Percentiles rank a stretch among this genome's conserved stretches.
Conservation (phyloP, 306 rosid species). For the Begonia peltatifolia region DNA sequence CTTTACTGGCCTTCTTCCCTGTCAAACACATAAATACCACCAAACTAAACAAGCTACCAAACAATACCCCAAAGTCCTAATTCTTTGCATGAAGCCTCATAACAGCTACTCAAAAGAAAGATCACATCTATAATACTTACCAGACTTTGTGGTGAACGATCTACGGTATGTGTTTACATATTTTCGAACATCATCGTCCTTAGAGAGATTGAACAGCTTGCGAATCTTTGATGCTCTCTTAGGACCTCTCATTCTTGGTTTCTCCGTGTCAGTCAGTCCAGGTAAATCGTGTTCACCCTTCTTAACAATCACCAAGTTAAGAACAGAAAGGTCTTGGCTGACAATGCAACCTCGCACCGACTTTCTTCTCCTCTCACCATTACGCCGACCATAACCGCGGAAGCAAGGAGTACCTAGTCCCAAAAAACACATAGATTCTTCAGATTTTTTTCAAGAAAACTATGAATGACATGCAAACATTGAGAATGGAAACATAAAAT, state of each 20-base stretch:
- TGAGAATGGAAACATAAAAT: no score
- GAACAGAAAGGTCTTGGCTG: slow-evolving; percentile 47
- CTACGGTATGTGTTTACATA: slow-evolving; percentile 55
- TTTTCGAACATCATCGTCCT: slow-evolving; percentile 52
- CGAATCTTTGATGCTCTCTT: slow-evolving; percentile 59
- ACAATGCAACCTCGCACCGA: slow-evolving; percentile 53
- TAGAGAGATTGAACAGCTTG: slow-evolving; percentile 43
- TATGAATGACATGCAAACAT: not conserved
- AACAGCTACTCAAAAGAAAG: no score
- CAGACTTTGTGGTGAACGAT: slow-evolving; percentile 27
- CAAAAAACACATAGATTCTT: not conserved
- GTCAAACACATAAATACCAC: not conserved
- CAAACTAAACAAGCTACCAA: not conserved
- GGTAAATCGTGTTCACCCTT: slow-evolving; percentile 52
- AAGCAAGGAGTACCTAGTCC: slow-evolving; percentile 49
- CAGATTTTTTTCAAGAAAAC: not conserved
- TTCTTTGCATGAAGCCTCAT: no score
- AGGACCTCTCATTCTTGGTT: slow-evolving; percentile 56
- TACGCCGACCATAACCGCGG: slow-evolving; percentile 53
- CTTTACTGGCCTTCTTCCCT: slow-evolving; percentile 47
- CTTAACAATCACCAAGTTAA: slow-evolving; percentile 51
- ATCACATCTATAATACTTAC: slow-evolving; percentile 6
- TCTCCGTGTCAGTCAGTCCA: slow-evolving; percentile 47
- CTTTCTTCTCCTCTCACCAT: slow-evolving; percentile 50
- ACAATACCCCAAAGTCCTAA: no score